Percentiles rank a stretch among this genome's conserved stretches.
Evolutionary conservation across 495 filamentous ascomycete species (phyloP).

Genomic region (Daldinia decipiens): DNA sequence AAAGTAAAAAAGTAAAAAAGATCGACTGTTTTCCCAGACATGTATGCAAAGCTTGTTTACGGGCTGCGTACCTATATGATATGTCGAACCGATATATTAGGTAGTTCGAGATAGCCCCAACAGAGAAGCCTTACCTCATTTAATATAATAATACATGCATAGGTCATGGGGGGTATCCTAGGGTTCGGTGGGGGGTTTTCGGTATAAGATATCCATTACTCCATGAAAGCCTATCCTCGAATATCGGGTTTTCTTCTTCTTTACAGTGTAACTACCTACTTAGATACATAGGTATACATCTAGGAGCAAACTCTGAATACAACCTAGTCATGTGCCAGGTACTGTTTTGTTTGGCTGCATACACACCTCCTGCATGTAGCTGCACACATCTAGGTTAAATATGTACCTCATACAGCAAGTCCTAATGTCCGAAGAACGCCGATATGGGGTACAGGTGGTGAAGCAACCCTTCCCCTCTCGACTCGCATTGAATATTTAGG

Average conservation of each 20-base stretch:
- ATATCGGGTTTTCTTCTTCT: background rate
- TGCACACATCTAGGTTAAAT: background rate
- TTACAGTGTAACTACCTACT: background rate
- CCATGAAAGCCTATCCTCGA: background rate
- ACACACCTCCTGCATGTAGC: background rate
- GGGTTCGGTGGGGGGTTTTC: background rate
- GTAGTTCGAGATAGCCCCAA: background rate
- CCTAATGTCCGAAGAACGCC: background rate
- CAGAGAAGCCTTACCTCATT: background rate
- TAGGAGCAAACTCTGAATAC: background rate
- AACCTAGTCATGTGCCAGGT: background rate
- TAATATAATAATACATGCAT: background rate
- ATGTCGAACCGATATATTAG: background rate
- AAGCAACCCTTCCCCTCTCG: background rate
- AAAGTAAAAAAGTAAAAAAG: too few relatives aligned
- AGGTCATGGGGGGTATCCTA: background rate
- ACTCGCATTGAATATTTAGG: background rate
- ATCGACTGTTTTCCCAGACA: background rate
- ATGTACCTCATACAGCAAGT: background rate
- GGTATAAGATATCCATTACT: background rate
- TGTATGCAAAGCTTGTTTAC: background rate
- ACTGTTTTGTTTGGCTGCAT: background rate
- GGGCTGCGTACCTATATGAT: background rate
- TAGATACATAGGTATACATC: background rate
- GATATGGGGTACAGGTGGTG: background rate